These are phyloP conservation scores for Chlamydomonas reinhardtii DNA, from an alignment of 163 green algal species.

Conservation along the genomic window DNA sequence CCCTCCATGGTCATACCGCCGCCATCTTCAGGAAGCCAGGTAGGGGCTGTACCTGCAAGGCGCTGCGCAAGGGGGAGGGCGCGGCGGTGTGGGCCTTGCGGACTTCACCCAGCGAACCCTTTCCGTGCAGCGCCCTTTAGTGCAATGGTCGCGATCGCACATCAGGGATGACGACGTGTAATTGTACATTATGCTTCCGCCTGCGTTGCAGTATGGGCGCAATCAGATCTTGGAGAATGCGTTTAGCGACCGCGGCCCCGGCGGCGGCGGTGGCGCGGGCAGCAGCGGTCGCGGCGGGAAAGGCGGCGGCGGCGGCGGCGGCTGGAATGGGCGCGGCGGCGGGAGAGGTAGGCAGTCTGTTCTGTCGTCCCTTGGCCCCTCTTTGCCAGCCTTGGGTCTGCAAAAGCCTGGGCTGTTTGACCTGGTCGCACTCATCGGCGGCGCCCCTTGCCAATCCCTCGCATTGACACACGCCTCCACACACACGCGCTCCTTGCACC, in stretches of 20 bases:
- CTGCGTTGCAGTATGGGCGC: conserved; percentile 13
- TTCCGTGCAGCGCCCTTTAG: too few relatives aligned
- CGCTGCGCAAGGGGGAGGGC: too few relatives aligned
- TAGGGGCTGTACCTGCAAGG: not conserved
- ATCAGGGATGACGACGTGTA: not conserved
- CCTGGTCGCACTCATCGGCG: too few relatives aligned
- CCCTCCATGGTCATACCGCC: conserved; percentile 37
- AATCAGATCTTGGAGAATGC: conserved; percentile 9
- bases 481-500: not conserved
- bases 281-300: not conserved
- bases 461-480: not conserved
- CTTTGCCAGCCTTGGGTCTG: too few relatives aligned
- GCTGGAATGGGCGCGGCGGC: not conserved
- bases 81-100: too few relatives aligned
- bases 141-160: not conserved
- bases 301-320: not conserved
- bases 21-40: conserved; percentile 26
- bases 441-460: too few relatives aligned
- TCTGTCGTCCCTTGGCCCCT: too few relatives aligned
- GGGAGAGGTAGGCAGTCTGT: not conserved
- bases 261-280: not conserved
- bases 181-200: not conserved
- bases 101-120: too few relatives aligned
- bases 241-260: not conserved
- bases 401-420: too few relatives aligned